Evolutionary conservation across 345 rosid species (phyloP).

Genomic region (Linum tenue): DNA sequence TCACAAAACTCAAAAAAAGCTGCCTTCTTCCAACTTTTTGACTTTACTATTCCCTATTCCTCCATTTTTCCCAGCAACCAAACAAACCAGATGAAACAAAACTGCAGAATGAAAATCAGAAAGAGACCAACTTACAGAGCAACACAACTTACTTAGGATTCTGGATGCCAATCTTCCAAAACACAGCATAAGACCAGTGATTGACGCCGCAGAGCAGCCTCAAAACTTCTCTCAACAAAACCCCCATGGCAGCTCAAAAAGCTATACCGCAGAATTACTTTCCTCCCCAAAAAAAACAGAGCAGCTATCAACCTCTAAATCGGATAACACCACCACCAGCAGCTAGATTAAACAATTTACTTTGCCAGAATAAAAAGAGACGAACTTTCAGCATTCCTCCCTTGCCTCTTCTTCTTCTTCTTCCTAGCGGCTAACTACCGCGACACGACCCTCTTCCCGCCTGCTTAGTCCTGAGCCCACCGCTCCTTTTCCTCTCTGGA

Average conservation of each 20-base stretch:
- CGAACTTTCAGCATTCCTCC: neutral
- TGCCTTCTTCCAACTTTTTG: neutral
- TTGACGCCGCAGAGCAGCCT: slow-evolving; percentile 60
- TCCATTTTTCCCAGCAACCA: slow-evolving; percentile 3
- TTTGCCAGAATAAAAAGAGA: neutral
- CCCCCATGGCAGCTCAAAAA: slow-evolving; percentile 40
- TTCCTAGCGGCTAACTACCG: slow-evolving; percentile 58
- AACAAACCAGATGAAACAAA: neutral
- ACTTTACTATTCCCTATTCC: neutral
- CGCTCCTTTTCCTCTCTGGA: slow-evolving; percentile 87
- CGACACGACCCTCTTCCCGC: slow-evolving; percentile 98
- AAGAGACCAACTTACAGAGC: slow-evolving; percentile 2
- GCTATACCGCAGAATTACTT: too few relatives aligned
- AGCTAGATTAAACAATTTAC: neutral
- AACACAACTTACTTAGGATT: slow-evolving; percentile 54
- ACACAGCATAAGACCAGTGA: slow-evolving; percentile 86
- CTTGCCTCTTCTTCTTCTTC: neutral
- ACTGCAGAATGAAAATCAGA: neutral
- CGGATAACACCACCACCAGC: slow-evolving; percentile 23
- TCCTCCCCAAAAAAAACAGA: neutral
- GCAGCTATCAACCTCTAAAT: slow-evolving; percentile 6
- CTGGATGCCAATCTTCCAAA: slow-evolving; percentile 95
- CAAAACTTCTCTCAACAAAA: slow-evolving; percentile 63
- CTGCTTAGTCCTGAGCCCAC: slow-evolving; percentile 89
- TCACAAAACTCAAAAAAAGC: neutral